Evolutionary conservation across 441 rosid genomes (phyloP).

Genomic region (Jatropha podagrica): DNA sequence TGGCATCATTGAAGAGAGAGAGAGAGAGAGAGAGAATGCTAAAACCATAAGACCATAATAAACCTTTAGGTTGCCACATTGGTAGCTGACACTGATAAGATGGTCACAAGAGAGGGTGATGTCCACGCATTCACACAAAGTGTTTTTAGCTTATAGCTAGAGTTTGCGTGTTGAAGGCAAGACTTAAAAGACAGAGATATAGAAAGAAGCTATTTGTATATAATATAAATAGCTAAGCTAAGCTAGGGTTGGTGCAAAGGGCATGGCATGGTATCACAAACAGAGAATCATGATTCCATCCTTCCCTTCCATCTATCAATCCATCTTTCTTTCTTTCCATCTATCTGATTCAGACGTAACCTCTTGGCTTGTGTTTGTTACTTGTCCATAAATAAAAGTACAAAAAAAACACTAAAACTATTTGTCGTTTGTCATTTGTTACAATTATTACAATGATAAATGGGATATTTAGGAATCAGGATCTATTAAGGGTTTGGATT

Average conservation of each 20-base stretch:
- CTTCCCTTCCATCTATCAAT: background rate
- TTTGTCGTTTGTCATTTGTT: background rate
- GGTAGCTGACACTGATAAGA: slow-evolving; percentile 25
- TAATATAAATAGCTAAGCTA: background rate
- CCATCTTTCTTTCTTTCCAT: background rate
- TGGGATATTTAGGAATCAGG: slow-evolving; percentile 8
- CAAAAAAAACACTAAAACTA: no score
- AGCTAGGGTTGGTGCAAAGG: slow-evolving; percentile 6
- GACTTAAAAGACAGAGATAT: background rate
- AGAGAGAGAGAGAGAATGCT: background rate
- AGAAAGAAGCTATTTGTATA: background rate
- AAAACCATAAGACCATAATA: background rate
- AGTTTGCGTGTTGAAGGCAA: slow-evolving; percentile 22
- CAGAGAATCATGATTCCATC: background rate
- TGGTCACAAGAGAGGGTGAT: slow-evolving; percentile 14
- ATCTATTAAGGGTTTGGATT: background rate
- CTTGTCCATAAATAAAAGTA: no score
- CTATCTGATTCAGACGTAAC: slow-evolving; percentile 21
- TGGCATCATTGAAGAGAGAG: no score
- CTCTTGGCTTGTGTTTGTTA: slow-evolving; percentile 5
- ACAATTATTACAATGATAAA: slow-evolving; percentile 5
- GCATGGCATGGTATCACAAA: background rate
- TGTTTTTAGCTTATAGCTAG: background rate
- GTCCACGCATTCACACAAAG: background rate
- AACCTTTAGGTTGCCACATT: slow-evolving; percentile 2